Percentiles rank a stretch among this genome's conserved stretches.
phyloP scores from a whole-genome alignment of 202 grass and related monocot genomes.

The Panicum virgatum region DNA sequence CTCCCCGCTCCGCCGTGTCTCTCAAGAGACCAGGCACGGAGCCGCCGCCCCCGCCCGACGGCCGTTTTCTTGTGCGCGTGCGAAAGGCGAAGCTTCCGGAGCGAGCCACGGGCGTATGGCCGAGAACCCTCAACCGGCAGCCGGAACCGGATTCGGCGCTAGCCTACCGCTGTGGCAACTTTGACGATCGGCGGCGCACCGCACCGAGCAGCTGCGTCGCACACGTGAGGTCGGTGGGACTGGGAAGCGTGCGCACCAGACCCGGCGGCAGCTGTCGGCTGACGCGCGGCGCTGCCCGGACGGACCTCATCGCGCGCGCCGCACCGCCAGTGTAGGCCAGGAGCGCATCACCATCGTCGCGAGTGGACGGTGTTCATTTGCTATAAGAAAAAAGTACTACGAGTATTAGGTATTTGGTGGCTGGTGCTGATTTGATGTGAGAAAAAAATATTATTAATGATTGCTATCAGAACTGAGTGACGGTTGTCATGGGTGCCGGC shows the following conservation, averaged over 20 bases:
- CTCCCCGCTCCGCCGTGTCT: not conserved
- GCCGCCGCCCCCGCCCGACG: too few species aligned
- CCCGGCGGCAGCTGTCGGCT: not conserved
- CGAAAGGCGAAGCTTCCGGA: not conserved
- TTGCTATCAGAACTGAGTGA: too few species aligned
- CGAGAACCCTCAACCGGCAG: not conserved
- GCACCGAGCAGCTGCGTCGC: slow-evolving; percentile 21
- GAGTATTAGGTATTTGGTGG: too few species aligned
- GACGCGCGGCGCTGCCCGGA: not conserved
- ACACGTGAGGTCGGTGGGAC: not conserved
- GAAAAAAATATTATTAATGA: too few species aligned
- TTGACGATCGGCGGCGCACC: slow-evolving; percentile 6
- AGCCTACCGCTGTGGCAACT: not conserved
- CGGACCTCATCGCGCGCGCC: not conserved
- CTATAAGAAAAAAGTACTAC: too few species aligned
- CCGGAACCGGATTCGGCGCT: not conserved
- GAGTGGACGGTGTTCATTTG: too few species aligned
- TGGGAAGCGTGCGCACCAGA: not conserved
- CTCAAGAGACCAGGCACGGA: not conserved
- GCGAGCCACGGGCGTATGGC: not conserved
- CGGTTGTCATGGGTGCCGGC: too few species aligned
- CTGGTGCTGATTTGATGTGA: too few species aligned
- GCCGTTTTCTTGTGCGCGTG: not conserved
- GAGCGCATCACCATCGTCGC: too few species aligned
- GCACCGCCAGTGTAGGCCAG: not conserved